Evolutionary conservation across 306 rosid species (phyloP).

Genomic region (Cicer arietinum): DNA sequence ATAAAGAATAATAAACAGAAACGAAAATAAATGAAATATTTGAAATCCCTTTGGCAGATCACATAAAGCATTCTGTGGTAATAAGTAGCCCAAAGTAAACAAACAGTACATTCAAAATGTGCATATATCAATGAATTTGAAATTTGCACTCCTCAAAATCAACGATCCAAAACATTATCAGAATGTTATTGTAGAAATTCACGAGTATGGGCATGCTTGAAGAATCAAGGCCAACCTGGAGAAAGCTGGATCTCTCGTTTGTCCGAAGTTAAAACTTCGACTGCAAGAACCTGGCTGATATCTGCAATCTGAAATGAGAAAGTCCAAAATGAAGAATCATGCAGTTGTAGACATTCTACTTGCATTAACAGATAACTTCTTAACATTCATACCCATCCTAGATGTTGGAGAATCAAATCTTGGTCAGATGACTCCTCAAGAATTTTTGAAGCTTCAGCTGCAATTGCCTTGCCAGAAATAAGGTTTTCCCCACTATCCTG

Average conservation of each 20-base stretch:
- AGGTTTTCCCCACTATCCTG: conserved; percentile 45
- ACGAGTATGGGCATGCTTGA: conserved; percentile 35
- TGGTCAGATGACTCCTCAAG: conserved; percentile 89
- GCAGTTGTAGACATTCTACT: conserved; percentile 36
- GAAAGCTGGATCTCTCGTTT: conserved; percentile 72
- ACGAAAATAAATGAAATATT: conserved; percentile 32
- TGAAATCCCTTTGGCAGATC: conserved; percentile 33
- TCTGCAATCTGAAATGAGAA: conserved; percentile 75
- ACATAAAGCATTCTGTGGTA: conserved; percentile 23
- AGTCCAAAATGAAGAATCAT: conserved; percentile 42
- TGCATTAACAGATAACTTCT: conserved; percentile 25
- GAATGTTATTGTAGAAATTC: conserved; percentile 24
- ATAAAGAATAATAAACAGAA: conserved; percentile 35
- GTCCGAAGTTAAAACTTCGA: conserved; percentile 78
- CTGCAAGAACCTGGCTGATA: conserved; percentile 83
- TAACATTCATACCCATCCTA: conserved; percentile 83
- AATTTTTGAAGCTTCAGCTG: conserved; percentile 96
- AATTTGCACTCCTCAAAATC: conserved; percentile 23
- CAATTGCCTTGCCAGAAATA: conserved; percentile 72
- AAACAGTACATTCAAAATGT: conserved; percentile 37
- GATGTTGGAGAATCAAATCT: conserved; percentile 86
- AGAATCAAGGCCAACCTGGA: conserved; percentile 70
- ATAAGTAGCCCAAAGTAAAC: conserved; percentile 35
- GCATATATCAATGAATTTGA: conserved; percentile 26
- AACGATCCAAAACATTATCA: conserved; percentile 38